These are phyloP conservation scores for Phyllosticta citribraziliensis DNA, from an alignment of 2,329 filamentous ascomycete genomes.

Conservation along the genomic window DNA sequence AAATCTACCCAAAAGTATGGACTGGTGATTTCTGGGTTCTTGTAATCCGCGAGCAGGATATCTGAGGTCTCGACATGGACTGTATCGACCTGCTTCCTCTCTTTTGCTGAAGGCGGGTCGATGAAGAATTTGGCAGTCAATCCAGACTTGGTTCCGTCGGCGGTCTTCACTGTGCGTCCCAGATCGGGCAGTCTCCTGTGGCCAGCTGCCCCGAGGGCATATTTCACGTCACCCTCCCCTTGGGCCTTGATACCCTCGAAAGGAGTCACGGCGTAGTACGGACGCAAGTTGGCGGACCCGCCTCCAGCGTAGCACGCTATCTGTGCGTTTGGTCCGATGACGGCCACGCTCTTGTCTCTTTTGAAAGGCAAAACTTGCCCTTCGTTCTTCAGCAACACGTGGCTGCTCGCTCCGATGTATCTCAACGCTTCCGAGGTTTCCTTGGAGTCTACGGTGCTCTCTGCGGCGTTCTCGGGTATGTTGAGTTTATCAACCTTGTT, in stretches of 20 bases:
- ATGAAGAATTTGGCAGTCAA: slow-evolving; percentile 7
- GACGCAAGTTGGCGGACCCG: slow-evolving; percentile 21
- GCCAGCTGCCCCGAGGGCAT: slow-evolving; percentile 54
- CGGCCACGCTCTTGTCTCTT: slow-evolving; percentile 55
- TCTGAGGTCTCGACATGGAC: slow-evolving; percentile 5
- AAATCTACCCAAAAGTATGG: slow-evolving; percentile 12
- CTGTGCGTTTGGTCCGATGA: slow-evolving; percentile 64
- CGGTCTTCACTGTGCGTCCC: neutral
- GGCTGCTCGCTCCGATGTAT: slow-evolving; percentile 54
- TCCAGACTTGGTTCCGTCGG: slow-evolving; percentile 1
- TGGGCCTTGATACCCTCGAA: slow-evolving; percentile 17
- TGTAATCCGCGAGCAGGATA: slow-evolving; percentile 12
- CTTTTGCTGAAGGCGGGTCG: slow-evolving; percentile 2
- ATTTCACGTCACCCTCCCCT: slow-evolving; percentile 30
- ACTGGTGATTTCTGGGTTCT: slow-evolving; percentile 5
- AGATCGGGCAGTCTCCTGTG: slow-evolving; percentile 38
- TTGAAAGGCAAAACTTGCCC: slow-evolving; percentile 51
- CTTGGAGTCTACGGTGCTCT: slow-evolving; percentile 47
- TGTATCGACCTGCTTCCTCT: slow-evolving; percentile 9
- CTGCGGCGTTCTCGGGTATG: slow-evolving; percentile 47
- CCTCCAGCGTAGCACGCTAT: slow-evolving; percentile 26
- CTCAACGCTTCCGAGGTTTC: slow-evolving; percentile 53
- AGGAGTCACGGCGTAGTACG: slow-evolving; percentile 20
- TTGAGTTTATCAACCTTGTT: slow-evolving; percentile 54
- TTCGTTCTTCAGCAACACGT: slow-evolving; percentile 67